phyloP scores from a whole-genome alignment of 192 early-diverging fungal genomes.

The Entomortierella chlamydospora region DNA sequence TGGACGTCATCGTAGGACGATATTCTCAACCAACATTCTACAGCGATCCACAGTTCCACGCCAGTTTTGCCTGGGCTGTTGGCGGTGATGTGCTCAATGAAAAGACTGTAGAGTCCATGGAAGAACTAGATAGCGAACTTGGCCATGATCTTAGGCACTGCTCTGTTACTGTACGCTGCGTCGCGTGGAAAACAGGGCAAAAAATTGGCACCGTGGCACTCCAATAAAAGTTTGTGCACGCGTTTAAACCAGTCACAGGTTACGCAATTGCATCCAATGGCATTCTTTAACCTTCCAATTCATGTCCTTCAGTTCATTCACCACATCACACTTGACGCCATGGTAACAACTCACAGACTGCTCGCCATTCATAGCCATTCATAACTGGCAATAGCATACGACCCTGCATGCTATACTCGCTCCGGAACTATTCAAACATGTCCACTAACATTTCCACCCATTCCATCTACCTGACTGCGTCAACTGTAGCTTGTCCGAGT shows the following conservation, averaged over 20 bases:
- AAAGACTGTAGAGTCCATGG: conserved; percentile 3
- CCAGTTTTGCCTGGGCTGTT: conserved; percentile 51
- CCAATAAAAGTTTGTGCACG: background rate
- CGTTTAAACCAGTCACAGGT: conserved; percentile 9
- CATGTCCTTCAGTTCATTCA: background rate
- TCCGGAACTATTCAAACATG: background rate
- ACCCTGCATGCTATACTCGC: background rate
- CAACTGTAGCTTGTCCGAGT: conserved; percentile 71
- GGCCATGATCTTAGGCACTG: conserved; percentile 25
- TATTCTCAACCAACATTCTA: conserved; percentile 46
- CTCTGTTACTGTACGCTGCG: conserved; percentile 17
- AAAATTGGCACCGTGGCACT: conserved; percentile 33
- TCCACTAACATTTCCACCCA: background rate
- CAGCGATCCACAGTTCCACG: conserved; percentile 36
- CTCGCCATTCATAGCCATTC: background rate
- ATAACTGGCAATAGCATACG: background rate
- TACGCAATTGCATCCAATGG: background rate
- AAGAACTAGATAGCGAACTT: conserved; percentile 14
- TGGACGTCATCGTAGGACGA: conserved; percentile 32
- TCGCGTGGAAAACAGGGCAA: conserved; percentile 39
- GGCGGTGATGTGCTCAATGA: conserved; percentile 25
- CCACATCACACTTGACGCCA: background rate
- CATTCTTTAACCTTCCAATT: background rate
- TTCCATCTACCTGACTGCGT: background rate
- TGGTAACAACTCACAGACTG: conserved; percentile 4